phyloP scores from a whole-genome alignment of 768 basidiomycete genomes.

The Pisolithus marmoratus region DNA sequence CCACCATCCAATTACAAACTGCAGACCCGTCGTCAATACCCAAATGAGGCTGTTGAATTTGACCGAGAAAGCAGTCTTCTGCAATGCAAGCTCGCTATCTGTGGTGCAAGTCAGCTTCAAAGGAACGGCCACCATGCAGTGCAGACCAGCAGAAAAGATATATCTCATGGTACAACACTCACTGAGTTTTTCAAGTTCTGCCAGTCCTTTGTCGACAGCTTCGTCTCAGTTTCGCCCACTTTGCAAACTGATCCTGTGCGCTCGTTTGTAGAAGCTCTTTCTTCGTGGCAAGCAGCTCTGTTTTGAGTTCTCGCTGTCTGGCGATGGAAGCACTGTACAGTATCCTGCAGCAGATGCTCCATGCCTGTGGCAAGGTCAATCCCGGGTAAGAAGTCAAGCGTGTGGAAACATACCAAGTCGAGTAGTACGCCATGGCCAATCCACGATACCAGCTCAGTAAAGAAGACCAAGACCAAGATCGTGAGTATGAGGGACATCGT shows the following conservation, averaged over 20 bases:
- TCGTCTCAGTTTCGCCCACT: constrained; percentile 92
- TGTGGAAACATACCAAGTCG: constrained; percentile 55
- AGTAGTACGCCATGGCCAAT: constrained; percentile 81
- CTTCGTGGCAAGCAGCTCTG: constrained; percentile 73
- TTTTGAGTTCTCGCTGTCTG: constrained; percentile 68
- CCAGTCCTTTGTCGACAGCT: constrained; percentile 88
- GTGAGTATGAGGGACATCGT: constrained; percentile 69
- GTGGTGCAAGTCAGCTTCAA: neutral
- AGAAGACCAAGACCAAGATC: constrained; percentile 76
- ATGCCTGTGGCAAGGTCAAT: constrained; percentile 46
- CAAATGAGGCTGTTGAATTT: constrained; percentile 74
- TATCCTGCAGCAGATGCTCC: constrained; percentile 60
- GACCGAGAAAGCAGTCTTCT: constrained; percentile 57
- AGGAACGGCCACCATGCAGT: neutral
- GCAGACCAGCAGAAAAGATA: constrained; percentile 1
- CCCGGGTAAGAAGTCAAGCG: constrained; percentile 2
- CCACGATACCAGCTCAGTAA: constrained; percentile 84
- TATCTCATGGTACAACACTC: constrained; percentile 26
- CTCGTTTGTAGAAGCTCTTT: constrained; percentile 84
- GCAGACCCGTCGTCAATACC: constrained; percentile 81
- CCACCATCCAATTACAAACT: constrained; percentile 86
- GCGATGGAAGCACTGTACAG: constrained; percentile 52
- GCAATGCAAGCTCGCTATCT: constrained; percentile 65
- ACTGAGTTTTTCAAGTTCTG: constrained; percentile 92
- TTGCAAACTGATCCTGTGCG: constrained; percentile 96